Evolutionary conservation across 768 basidiomycete genomes (phyloP), one percentile per base, ranked within the genome.

Genomic region (Serendipita indica): DNA sequence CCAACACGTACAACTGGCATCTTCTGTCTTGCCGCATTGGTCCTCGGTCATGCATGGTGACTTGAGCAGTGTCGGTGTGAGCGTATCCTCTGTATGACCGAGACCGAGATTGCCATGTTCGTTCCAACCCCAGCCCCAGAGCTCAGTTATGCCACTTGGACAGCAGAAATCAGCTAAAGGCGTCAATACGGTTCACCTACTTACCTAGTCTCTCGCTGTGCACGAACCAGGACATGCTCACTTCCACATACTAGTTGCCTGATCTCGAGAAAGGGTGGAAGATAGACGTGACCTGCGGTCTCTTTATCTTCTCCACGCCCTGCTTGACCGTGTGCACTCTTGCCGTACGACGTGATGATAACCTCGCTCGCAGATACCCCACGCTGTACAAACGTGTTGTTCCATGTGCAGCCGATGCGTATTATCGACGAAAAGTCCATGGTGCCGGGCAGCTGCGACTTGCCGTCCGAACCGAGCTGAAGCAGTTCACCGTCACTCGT

Each of bases 101-200:
- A 80, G 65, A 0, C 88, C 91, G 27, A 97, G 73, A 69, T 96
- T 98, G 4, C 94, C 94, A 67, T 97, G 94, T 69, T 98, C 94
- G 68, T 97, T 98, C 93, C 94, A 98, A 0, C 94, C 94, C 89
- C 93, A 96, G 0, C 81, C 87, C 79, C 81, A 87, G 0, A 92
- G 77, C 62, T 79, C 76, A 1, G 64, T 61, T 5, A 57, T 62
- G 3, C 16, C 60, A 3, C 45, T 41, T 39, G 20, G 32, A 25
- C 22, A 33, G n/a, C 58, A n/a, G 30, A n/a, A 6, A 54, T 33
- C 1, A 28, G 5, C 18, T n/a, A 43, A 7, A n/a, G 12, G 5
- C 18, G 16, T 6, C 27, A n/a, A 6, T 43, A 7, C 6, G 41
- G 18, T 43, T 6, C 41, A n/a, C n/a, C n/a, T n/a, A 43, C 41